phyloP scores from a whole-genome alignment of 225 moss, liverwort and hornwort species.

The Physcomitrium patens region DNA sequence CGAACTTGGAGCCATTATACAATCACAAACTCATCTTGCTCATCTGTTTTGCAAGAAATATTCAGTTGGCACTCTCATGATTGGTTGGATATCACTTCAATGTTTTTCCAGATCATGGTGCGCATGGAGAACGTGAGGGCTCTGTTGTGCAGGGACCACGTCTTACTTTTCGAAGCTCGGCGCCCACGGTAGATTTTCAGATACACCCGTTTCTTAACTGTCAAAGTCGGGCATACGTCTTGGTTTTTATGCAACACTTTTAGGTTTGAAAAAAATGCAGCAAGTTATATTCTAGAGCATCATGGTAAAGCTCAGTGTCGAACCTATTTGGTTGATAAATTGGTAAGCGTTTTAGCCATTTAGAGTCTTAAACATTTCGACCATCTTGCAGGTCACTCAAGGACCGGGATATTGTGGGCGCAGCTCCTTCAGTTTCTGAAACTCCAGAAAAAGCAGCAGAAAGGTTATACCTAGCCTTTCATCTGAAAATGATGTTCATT shows the following conservation, averaged over 20 bases:
- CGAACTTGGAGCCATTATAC: not conserved
- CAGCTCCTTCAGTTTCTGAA: conserved; percentile 54
- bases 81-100: not conserved
- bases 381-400: conserved; percentile 46
- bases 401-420: conserved; percentile 48
- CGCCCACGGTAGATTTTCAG: conserved; percentile 47
- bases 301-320: conserved; percentile 13
- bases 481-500: conserved; percentile 25
- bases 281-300: not conserved
- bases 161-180: conserved; percentile 54
- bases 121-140: conserved; percentile 66
- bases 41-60: conserved; percentile 18
- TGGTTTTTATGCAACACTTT: not conserved
- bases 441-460: conserved; percentile 42
- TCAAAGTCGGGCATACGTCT: not conserved
- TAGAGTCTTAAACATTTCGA: conserved; percentile 27
- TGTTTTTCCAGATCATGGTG: conserved; percentile 53
- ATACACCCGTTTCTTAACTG: conserved; percentile 1
- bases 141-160: conserved; percentile 48
- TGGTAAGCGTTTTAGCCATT: not conserved
- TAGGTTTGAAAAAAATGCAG: conserved; percentile 5
- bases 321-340: not conserved
- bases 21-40: conserved; percentile 4
- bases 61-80: conserved; percentile 6
- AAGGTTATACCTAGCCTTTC: conserved; percentile 31